Conservation (phyloP, 805 yeast species). For the Spathaspora passalidarum region DNA sequence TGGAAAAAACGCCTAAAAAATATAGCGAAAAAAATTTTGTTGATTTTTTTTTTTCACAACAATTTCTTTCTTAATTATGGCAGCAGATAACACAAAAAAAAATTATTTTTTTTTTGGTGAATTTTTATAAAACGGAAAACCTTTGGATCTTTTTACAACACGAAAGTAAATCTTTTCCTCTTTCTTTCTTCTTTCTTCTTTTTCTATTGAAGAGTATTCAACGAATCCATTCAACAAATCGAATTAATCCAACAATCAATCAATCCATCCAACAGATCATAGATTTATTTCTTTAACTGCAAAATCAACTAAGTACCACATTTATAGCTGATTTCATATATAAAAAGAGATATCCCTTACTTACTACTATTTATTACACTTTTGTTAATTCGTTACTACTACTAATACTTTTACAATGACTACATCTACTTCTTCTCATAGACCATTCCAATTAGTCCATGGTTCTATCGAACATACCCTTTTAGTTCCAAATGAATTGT, state of each 20-base stretch:
- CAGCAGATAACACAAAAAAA: too few relatives aligned
- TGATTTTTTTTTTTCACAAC: too few relatives aligned
- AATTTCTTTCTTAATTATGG: too few relatives aligned
- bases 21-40: too few relatives aligned
- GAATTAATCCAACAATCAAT: background rate
- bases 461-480: constrained; percentile 87
- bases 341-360: background rate
- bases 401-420: background rate
- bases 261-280: background rate
- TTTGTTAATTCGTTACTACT: background rate
- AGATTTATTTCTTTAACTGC: background rate
- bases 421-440: constrained; percentile 20
- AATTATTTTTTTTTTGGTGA: too few relatives aligned
- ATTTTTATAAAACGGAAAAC: too few relatives aligned
- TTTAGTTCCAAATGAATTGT: constrained; percentile 77
- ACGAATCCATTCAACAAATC: background rate
- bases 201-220: background rate
- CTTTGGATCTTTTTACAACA: background rate
- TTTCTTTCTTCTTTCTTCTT: background rate
- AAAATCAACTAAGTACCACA: background rate
- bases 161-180: background rate
- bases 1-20: too few relatives aligned
- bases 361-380: background rate
- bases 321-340: background rate
- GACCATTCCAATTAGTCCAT: constrained; percentile 83